Evolutionary conservation across 1,139 yeast genomes (phyloP), one percentile per base, ranked within the genome.

Genomic region (Keqinozyma sinolaborantium): DNA sequence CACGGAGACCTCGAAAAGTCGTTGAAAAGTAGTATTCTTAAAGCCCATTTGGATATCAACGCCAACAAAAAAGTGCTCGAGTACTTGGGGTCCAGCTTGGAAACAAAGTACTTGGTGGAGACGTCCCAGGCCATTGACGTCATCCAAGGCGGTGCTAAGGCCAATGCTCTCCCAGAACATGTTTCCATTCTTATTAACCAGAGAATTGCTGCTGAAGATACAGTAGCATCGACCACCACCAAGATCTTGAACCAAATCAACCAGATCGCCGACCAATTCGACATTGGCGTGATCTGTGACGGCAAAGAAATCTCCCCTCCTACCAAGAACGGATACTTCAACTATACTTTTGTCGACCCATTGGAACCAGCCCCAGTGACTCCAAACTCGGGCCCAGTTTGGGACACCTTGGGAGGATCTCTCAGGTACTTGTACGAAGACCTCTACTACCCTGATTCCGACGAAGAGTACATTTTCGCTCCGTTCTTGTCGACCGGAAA

Each of bases 151-250:
- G 92, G 90, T 16, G 73, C 71, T 26, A 83, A 82, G 52, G 61
- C 77, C 24, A 83, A 83, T 48, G 90, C 90, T 3, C 62, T 84
- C 36, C 94, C 95, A 1, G 94, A 84, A 48, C 69, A 64, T 40
- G 83, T 74, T 5, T 60, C 64, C 9, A 63, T 79, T 13, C 53
- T 68, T 32, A 64, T 82, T 30, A 79, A 81, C 52, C 76, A 77
- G 39, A 64, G 88, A 41, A 64, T 79, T 33, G 72, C 78, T 4
- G 56, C 74, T 12, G 82, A 75, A 36, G 69, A 72, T 25, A 41
- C 64, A 9, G 63, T 70, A 1, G 56, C 57, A 3, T 60, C 59
- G 7, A 64, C 75, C 5, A 43, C 59, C 23, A 51, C 60, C 7
- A 64, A 66, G 32, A 51, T 74, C 13, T 40, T 64, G 14, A 40